phyloP scores from a whole-genome alignment of 768 basidiomycete species.

The Pleurotus cornucopiae region DNA sequence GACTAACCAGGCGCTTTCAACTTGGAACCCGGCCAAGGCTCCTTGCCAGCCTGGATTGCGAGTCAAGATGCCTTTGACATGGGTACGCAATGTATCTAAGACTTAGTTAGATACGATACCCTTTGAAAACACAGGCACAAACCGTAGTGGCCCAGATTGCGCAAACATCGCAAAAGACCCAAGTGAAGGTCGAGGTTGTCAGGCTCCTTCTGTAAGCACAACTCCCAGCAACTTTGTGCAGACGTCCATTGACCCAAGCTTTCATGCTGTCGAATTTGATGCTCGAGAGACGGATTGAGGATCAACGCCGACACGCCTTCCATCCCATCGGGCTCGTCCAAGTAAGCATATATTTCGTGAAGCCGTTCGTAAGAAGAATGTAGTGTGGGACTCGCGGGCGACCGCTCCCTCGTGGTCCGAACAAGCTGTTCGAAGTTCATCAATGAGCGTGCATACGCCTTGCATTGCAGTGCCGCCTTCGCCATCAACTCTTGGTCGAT shows the following conservation, averaged over 20 bases:
- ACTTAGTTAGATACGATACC: not conserved
- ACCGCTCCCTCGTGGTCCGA: conserved; percentile 40
- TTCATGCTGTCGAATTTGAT: conserved; percentile 97
- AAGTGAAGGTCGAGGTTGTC: conserved; percentile 87
- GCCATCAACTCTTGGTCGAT: conserved; percentile 90
- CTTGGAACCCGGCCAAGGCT: conserved; percentile 75
- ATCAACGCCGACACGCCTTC: conserved; percentile 91
- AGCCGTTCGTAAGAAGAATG: conserved; percentile 81
- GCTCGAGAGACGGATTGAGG: conserved; percentile 84
- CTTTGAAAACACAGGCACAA: conserved; percentile 19
- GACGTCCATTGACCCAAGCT: conserved; percentile 97
- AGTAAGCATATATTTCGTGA: conserved; percentile 92
- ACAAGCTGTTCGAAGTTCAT: conserved; percentile 94
- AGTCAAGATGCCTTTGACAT: conserved; percentile 86
- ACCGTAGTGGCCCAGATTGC: conserved; percentile 98
- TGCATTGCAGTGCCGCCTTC: conserved; percentile 90
- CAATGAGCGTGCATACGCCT: conserved; percentile 87
- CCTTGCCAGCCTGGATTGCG: conserved; percentile 82
- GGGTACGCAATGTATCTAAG: conserved; percentile 91
- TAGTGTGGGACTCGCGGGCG: conserved; percentile 42
- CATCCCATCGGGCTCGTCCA: conserved; percentile 99
- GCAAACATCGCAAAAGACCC: conserved; percentile 84
- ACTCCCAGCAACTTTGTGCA: conserved; percentile 99
- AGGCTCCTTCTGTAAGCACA: conserved; percentile 84
- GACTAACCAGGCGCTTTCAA: conserved; percentile 95